Conservation (phyloP, 768 basidiomycete species). For the Zangia roseola region DNA sequence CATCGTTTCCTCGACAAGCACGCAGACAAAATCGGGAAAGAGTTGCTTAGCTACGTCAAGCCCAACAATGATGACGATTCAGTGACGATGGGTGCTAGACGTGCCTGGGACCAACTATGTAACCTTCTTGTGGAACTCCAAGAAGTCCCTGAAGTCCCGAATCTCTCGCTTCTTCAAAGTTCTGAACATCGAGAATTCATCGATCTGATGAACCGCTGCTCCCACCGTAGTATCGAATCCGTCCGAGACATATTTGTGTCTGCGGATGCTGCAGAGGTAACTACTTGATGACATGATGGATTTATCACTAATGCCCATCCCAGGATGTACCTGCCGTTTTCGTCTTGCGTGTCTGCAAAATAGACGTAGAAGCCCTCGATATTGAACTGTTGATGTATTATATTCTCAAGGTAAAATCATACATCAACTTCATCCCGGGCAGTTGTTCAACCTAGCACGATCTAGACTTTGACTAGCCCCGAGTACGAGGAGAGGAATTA, state of each 20-base stretch:
- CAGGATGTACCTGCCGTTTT: constrained; percentile 52
- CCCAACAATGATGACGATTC: constrained; percentile 53
- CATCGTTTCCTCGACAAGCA: constrained; percentile 85
- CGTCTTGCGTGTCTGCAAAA: constrained; percentile 60
- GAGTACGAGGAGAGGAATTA: constrained; percentile 50
- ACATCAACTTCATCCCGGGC: background rate
- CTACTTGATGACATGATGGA: background rate
- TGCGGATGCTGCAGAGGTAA: constrained; percentile 46
- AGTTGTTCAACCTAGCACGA: background rate
- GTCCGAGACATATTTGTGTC: constrained; percentile 69
- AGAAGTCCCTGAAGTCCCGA: constrained; percentile 64
- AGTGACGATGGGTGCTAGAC: constrained; percentile 62
- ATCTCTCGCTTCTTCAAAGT: constrained; percentile 47
- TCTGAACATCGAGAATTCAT: constrained; percentile 61
- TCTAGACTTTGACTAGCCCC: constrained; percentile 51
- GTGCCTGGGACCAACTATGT: constrained; percentile 83
- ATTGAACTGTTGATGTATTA: constrained; percentile 76
- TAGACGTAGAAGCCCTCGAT: constrained; percentile 79
- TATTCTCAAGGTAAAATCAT: constrained; percentile 61
- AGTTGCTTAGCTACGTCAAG: constrained; percentile 71
- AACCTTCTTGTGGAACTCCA: constrained; percentile 78
- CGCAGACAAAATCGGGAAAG: constrained; percentile 85
- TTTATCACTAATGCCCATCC: background rate
- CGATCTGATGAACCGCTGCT: constrained; percentile 64
- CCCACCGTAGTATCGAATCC: constrained; percentile 55